Base-by-base conservation (phyloP, 202 grass and related monocot genomes). In the Panicum virgatum region DNA sequence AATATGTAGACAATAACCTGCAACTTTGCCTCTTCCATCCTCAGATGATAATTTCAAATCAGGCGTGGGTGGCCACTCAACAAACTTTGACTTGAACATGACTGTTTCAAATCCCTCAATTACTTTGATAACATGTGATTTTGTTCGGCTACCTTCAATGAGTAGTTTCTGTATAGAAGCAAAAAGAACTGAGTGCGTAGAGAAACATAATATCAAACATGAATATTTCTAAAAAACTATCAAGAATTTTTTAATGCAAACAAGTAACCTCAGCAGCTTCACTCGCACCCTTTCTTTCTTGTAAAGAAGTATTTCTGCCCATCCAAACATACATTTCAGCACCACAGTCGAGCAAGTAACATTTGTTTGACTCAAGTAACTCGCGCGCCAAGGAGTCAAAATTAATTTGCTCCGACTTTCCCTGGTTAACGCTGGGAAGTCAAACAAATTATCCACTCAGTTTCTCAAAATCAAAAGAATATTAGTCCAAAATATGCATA, bases 301-400 rank as follows among this genome's bases (percentile, higher is more conserved):
- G 78, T 62, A 93, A 65, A 75, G 90, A 83, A 75, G 96, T 86
- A 83, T 25, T 91, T 93, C 90, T 96, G n/a, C 91, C 96, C 73
- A 90, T 79, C 96, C 96, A 99, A 67, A 96, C 80, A 73, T 90
- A 96, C 65, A 96, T 80, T 86, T 96, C 89, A 82, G 42, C 80
- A 51, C 83, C 91, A 13, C 85, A 92, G 39, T 93, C 88, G 62
- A 99, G 72, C 46, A 99, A 76, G 72, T 93, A 99, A 54, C 96
- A 96, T 79, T 96, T 96, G 66, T 93, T 96, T 90, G 96, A 90
- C 50, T 94, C 85, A 65, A 98, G 85, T 66, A 92, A 96, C 20
- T 92, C 91, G 22, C 80, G 84, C 38, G 44, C 66, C 84, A 98
- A 90, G 54, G 69, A 89, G 68, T 98, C 92, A 74, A 78, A 86